A percentile compares a stretch with the other conserved stretches of the same genome.
Conservation (phyloP, 2,329 filamentous ascomycete genomes). For the Pyrenophora seminiperda region DNA sequence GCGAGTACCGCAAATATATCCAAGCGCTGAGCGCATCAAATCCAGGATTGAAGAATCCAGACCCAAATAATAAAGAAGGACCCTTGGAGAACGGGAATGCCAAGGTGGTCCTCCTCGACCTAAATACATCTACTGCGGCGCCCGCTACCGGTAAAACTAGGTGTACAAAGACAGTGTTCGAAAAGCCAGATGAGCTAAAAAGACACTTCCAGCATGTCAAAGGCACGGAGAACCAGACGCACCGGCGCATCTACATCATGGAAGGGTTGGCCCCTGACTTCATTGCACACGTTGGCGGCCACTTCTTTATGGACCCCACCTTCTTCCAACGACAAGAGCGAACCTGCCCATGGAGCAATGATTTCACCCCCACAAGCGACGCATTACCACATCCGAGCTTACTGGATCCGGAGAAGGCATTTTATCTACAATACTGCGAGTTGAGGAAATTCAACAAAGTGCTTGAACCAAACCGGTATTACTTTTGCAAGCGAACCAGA, state of each 20-base stretch:
- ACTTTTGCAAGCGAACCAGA: constrained; percentile 37
- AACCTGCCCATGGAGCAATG: constrained; percentile 44
- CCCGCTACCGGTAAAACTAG: neutral
- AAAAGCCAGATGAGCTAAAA: constrained; percentile 17
- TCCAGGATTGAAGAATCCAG: constrained; percentile 36
- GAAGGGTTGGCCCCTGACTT: constrained; percentile 41
- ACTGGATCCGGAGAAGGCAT: constrained; percentile 31
- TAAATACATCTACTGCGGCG: constrained; percentile 25
- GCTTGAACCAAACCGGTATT: constrained; percentile 26
- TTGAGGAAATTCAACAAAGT: constrained; percentile 38
- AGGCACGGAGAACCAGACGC: constrained; percentile 11
- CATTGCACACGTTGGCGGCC: constrained; percentile 34
- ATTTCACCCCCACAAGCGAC: constrained; percentile 44
- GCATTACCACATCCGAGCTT: constrained; percentile 39
- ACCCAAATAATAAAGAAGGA: constrained; percentile 35
- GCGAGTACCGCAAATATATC: constrained; percentile 38
- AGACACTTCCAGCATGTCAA: constrained; percentile 20
- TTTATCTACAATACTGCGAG: constrained; percentile 44
- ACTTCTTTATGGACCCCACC: constrained; percentile 43
- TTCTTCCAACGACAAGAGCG: constrained; percentile 44
- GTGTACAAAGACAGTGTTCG: constrained; percentile 28
- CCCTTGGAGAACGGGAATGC: constrained; percentile 29
- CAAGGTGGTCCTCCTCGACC: constrained; percentile 24
- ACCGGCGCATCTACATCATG: constrained; percentile 41
- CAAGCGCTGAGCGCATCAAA: constrained; percentile 35